phyloP scores from a whole-genome alignment of 1,284 basidiomycete species.

The Leccinum pachyderme region DNA sequence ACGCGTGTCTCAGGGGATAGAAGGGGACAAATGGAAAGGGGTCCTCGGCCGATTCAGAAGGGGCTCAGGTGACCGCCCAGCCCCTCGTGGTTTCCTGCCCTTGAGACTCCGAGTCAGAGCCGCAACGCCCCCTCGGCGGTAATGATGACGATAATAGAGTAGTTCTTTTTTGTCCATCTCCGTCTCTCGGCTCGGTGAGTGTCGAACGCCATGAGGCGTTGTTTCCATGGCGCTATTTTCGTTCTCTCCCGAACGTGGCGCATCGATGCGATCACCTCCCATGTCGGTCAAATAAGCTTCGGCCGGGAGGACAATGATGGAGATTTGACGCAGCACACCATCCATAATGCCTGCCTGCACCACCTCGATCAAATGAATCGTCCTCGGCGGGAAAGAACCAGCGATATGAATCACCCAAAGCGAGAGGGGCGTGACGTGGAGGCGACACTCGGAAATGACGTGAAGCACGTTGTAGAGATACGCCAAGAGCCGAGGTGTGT shows the following conservation, averaged over 20 bases:
- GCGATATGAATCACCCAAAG: neutral
- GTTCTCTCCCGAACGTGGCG: slow-evolving; percentile 6
- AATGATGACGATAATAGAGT: slow-evolving; percentile 3
- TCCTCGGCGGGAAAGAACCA: slow-evolving; percentile 13
- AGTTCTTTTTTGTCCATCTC: slow-evolving; percentile 11
- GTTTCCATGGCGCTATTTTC: slow-evolving; percentile 2
- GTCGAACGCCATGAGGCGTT: slow-evolving; percentile 4
- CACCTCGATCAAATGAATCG: slow-evolving; percentile 10
- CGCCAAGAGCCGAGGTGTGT: slow-evolving; percentile 11
- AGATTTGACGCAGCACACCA: slow-evolving; percentile 8
- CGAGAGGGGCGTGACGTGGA: slow-evolving; percentile 4
- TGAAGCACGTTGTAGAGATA: slow-evolving; percentile 16
- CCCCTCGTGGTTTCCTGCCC: slow-evolving; percentile 30
- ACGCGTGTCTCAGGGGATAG: slow-evolving; percentile 10
- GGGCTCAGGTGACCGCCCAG: slow-evolving; percentile 1
- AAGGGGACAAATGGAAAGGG: neutral
- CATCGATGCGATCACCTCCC: slow-evolving; percentile 5
- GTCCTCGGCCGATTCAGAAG: neutral
- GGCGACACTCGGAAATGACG: slow-evolving; percentile 23
- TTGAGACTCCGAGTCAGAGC: slow-evolving; percentile 7
- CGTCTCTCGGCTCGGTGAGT: slow-evolving; percentile 5
- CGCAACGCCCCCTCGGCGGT: slow-evolving; percentile 7
- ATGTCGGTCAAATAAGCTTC: slow-evolving; percentile 9
- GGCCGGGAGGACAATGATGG: slow-evolving; percentile 1
- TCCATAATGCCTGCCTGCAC: slow-evolving; percentile 5